Evolutionary conservation across 1,284 basidiomycete species (phyloP).

Genomic region (Ustilago loliicola): DNA sequence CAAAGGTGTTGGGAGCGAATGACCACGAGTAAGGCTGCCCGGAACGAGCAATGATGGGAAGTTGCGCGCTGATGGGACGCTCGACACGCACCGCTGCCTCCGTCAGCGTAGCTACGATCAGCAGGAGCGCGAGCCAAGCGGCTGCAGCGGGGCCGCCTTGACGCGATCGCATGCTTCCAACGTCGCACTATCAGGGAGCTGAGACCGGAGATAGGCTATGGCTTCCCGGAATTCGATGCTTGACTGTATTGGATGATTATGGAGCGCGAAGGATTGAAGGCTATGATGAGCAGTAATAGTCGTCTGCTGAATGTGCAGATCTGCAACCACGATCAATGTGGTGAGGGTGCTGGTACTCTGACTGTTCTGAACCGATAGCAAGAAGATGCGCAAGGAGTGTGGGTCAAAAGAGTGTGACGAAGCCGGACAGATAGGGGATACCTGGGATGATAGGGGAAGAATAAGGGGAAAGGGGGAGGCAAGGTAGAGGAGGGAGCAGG

Average conservation of each 20-base stretch:
- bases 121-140: conserved; percentile 14
- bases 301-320: not conserved
- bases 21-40: conserved; percentile 59
- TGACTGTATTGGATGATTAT: not conserved
- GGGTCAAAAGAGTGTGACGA: not conserved
- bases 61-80: conserved; percentile 50
- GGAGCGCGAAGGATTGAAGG: no score
- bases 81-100: conserved; percentile 43
- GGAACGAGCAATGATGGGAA: conserved; percentile 60
- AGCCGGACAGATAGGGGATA: not conserved
- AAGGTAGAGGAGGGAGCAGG: not conserved
- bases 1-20: conserved; percentile 58
- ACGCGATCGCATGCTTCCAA: not conserved
- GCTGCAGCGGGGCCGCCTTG: not conserved
- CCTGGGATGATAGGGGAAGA: not conserved
- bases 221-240: no score
- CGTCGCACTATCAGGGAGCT: not conserved
- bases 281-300: no score
- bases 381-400: not conserved
- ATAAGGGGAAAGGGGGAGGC: not conserved
- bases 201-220: not conserved
- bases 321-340: not conserved
- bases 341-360: not conserved
- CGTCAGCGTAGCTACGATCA: not conserved
- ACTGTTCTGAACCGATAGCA: not conserved